Percentiles rank a stretch among this genome's conserved stretches.
Conservation (phyloP, 768 basidiomycete genomes). For the Xanthoconium stramineum region DNA sequence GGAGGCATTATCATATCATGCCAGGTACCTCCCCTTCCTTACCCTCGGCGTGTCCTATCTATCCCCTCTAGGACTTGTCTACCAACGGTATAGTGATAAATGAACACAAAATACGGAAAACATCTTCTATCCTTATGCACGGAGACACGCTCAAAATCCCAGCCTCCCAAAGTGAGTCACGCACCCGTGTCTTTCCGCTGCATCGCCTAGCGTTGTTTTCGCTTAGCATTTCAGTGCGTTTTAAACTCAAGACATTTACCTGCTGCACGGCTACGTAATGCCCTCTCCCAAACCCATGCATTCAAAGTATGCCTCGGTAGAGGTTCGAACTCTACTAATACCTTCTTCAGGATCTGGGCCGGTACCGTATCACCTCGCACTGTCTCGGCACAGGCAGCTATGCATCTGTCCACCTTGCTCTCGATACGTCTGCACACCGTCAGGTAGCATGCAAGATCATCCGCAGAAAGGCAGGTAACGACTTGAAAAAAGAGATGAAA, state of each 20-base stretch:
- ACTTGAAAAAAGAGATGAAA: constrained; percentile 58
- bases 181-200: neutral
- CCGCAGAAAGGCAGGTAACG: constrained; percentile 48
- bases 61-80: constrained; percentile 57
- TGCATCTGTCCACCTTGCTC: constrained; percentile 76
- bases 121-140: constrained; percentile 71
- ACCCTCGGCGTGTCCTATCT: neutral
- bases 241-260: constrained; percentile 52
- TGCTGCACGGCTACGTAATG: constrained; percentile 55
- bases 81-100: constrained; percentile 75
- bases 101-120: constrained; percentile 62
- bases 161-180: constrained; percentile 52
- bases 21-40: constrained; percentile 44
- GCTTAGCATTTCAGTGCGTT: constrained; percentile 62
- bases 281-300: constrained; percentile 50
- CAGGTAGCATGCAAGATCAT: constrained; percentile 88
- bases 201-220: neutral
- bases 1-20: constrained; percentile 79
- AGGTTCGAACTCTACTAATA: neutral
- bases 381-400: constrained; percentile 80
- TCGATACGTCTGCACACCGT: constrained; percentile 57
- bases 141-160: constrained; percentile 70
- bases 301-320: constrained; percentile 44
- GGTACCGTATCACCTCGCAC: constrained; percentile 72
- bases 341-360: constrained; percentile 51